phyloP scores from a whole-genome alignment of 2,329 filamentous ascomycete species.

The Triangularia setosa region DNA sequence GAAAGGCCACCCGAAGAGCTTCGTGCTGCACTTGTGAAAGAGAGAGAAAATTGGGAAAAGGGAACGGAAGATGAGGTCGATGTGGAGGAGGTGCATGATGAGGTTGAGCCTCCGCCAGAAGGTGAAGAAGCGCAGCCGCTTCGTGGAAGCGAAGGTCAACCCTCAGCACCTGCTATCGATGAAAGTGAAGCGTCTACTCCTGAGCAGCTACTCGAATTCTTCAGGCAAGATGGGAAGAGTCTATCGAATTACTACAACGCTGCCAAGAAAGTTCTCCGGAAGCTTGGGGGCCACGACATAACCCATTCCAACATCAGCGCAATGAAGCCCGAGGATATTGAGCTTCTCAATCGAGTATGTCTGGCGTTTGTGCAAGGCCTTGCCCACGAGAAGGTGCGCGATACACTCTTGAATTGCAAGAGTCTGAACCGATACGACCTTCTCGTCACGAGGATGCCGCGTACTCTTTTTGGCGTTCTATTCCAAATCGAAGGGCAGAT shows the following conservation, averaged over 20 bases:
- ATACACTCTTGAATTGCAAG: conserved; percentile 42
- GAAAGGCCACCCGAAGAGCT: conserved; percentile 62
- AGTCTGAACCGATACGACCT: conserved; percentile 41
- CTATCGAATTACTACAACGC: conserved; percentile 45
- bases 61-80: conserved; percentile 41
- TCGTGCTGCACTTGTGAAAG: conserved; percentile 56
- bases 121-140: conserved; percentile 11
- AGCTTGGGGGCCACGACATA: conserved; percentile 47
- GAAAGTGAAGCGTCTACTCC: not conserved
- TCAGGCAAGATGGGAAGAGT: conserved; percentile 25
- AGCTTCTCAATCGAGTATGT: conserved; percentile 49
- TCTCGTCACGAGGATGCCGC: conserved; percentile 31
- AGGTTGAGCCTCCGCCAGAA: conserved; percentile 10
- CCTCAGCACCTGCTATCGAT: not conserved
- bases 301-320: conserved; percentile 43
- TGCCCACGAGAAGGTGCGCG: conserved; percentile 41
- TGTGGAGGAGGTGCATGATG: conserved; percentile 21
- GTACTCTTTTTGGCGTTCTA: conserved; percentile 51
- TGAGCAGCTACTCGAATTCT: conserved; percentile 11
- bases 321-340: conserved; percentile 43
- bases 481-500: conserved; percentile 55
- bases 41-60: conserved; percentile 68
- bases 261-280: conserved; percentile 48
- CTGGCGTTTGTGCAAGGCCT: conserved; percentile 54
- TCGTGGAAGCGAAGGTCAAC: not conserved